Percentiles rank a stretch among this genome's conserved stretches.
Conservation (phyloP, 768 basidiomycete genomes). For the Pleurotus giganteus region DNA sequence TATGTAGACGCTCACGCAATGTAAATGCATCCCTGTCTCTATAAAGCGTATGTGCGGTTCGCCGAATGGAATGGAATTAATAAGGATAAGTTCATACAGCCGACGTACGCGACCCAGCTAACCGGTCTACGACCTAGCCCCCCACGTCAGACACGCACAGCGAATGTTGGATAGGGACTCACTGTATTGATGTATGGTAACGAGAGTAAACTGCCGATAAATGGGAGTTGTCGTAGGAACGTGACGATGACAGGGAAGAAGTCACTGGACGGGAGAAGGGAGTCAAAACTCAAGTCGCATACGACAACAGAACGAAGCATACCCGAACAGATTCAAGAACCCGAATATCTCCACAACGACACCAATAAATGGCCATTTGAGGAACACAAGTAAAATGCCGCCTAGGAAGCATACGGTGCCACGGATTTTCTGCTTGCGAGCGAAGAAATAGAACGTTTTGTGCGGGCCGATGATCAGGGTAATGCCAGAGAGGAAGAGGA, state of each 20-base stretch:
- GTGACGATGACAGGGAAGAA: constrained; percentile 99
- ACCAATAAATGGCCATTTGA: constrained; percentile 94
- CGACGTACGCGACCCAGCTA: constrained; percentile 77
- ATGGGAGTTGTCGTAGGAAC: constrained; percentile 92
- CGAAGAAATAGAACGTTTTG: constrained; percentile 98
- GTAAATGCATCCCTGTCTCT: not conserved
- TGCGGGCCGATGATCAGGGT: constrained; percentile 96
- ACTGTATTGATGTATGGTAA: constrained; percentile 87
- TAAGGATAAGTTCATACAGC: constrained; percentile 45
- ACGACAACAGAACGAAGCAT: constrained; percentile 17
- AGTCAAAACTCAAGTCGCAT: not conserved
- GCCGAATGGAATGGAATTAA: constrained; percentile 17
- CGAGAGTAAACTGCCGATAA: constrained; percentile 83
- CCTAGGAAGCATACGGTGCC: constrained; percentile 88
- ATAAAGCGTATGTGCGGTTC: too few species aligned
- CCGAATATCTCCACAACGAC: constrained; percentile 94
- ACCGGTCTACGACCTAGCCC: constrained; percentile 68
- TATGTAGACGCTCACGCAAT: not conserved
- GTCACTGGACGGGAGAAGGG: constrained; percentile 55
- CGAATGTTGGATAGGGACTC: constrained; percentile 25
- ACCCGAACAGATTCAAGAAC: constrained; percentile 98
- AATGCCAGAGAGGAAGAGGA: constrained; percentile 91
- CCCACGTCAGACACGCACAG: not conserved
- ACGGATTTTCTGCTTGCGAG: constrained; percentile 90
- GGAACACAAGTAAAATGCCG: constrained; percentile 88